A percentile compares a stretch with the other conserved stretches of the same genome.
phyloP scores from a whole-genome alignment of 1,284 basidiomycete genomes.

The Pisolithus thermaeus region DNA sequence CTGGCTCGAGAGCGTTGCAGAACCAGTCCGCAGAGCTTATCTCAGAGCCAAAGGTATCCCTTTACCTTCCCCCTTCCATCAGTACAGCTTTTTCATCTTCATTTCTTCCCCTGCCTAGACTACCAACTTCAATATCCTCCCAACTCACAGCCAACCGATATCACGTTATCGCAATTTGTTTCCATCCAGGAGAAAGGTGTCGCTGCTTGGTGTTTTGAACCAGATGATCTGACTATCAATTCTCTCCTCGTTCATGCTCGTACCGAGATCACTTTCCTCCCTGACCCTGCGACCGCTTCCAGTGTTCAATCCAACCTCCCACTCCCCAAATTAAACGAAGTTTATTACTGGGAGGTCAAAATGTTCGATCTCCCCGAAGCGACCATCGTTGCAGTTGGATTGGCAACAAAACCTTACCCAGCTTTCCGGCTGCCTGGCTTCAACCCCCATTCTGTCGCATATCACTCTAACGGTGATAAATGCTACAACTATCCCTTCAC shows the following conservation, averaged over 20 bases:
- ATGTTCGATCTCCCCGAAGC: constrained; percentile 89
- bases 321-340: constrained; percentile 91
- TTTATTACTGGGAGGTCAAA: constrained; percentile 98
- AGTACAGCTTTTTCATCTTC: constrained; percentile 7
- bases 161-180: constrained; percentile 93
- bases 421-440: constrained; percentile 88
- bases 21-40: constrained; percentile 69
- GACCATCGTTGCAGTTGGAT: constrained; percentile 82
- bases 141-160: constrained; percentile 90
- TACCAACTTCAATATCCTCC: constrained; percentile 89
- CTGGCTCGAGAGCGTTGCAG: constrained; percentile 85
- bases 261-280: constrained; percentile 93
- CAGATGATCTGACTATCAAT: constrained; percentile 90
- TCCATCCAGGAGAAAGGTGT: constrained; percentile 98
- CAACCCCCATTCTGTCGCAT: constrained; percentile 90
- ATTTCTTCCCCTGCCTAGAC: constrained; percentile 42
- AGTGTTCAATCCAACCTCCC: constrained; percentile 94
- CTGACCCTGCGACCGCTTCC: constrained; percentile 88
- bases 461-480: constrained; percentile 96
- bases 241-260: constrained; percentile 88
- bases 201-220: constrained; percentile 96
- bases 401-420: constrained; percentile 94
- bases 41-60: constrained; percentile 76
- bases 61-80: constrained; percentile 1
- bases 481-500: constrained; percentile 98